Base-by-base conservation (phyloP, 2,329 filamentous ascomycete genomes). In the Exophiala alcalophila region DNA sequence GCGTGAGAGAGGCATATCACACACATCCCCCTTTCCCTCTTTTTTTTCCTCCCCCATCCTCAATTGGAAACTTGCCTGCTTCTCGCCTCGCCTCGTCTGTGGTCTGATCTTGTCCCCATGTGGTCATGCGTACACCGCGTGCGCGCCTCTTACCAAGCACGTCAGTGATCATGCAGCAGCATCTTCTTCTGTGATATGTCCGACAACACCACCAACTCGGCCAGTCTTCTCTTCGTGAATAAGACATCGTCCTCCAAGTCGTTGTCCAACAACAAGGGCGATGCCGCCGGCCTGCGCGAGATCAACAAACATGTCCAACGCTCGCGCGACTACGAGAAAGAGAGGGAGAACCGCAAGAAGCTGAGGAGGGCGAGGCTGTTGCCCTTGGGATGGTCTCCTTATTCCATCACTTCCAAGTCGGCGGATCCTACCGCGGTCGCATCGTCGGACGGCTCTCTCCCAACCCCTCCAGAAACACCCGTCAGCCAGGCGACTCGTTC, bases 301-400 rank as follows among this genome's bases (percentile, higher is more conserved):
- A 50, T 50, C 33, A 32, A 50, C 24, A 32, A 50, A 20, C 47
- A 50, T 43, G 47, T 41, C 14, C 47, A 50, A 31, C 36, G 32
- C 37, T 45, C 46, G 5, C 46, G 46, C 25, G 46, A 49, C 28
- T 44, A 45, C 10, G 27, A 32, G 20, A 28, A 42, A 24, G 46
- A 49, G 28, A 44, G 32, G 16, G 28, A 40, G 19, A 41, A 25
- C 20, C 33, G 28, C 32, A 38, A 24, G 24, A 40, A 24, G n/a
- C 7, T 45, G 28, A 49, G 32, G 20, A 34, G 28, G 16, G 44
- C 46, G 9, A 41, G 35, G 14, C 23, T 40, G 10, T 31, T 36
- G 18, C 42, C 40, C 14, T n/a, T 45, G 9, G 41, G 41, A 31
- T 49, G 46, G 46, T 29, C 21, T n/a, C 28, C 34, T 20, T 16